Conservation (phyloP, 441 rosid genomes). For the Lepidium campestre region DNA sequence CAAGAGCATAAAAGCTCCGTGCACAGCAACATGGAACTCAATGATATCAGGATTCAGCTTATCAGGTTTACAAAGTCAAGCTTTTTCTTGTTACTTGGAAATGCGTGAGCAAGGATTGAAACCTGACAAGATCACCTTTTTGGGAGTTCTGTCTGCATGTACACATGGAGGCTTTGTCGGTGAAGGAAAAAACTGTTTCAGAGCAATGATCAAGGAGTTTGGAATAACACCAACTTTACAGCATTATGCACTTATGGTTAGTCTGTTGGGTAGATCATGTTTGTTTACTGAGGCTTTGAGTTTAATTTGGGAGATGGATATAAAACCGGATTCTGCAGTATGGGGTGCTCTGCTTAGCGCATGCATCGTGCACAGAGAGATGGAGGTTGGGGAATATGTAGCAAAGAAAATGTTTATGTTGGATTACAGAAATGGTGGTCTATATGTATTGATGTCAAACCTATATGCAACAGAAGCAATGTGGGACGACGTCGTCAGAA, state of each 20-base stretch:
- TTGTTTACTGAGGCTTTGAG: constrained; percentile 54
- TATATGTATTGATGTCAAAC: constrained; percentile 86
- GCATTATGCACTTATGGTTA: constrained; percentile 67
- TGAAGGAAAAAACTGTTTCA: constrained; percentile 60
- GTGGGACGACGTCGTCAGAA: constrained; percentile 69
- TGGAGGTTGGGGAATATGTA: constrained; percentile 64
- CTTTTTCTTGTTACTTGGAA: constrained; percentile 42
- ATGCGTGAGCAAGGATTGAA: constrained; percentile 42
- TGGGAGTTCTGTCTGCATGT: constrained; percentile 72
- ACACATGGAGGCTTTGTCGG: constrained; percentile 53
- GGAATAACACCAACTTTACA: constrained; percentile 54
- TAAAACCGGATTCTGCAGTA: constrained; percentile 64
- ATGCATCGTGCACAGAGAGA: constrained; percentile 61
- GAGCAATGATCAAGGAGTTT: constrained; percentile 50
- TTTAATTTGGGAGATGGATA: constrained; percentile 40
- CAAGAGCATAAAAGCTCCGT: constrained; percentile 39
- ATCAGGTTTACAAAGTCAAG: constrained; percentile 51
- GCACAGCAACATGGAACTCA: constrained; percentile 71
- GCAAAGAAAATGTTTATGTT: constrained; percentile 65
- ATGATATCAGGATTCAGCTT: constrained; percentile 71
- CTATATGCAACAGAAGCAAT: constrained; percentile 61
- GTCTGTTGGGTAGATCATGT: constrained; percentile 61
- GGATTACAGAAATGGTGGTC: constrained; percentile 65
- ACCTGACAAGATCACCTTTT: constrained; percentile 75
- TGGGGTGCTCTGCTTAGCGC: constrained; percentile 77